Conservation (phyloP, 202 grass and related monocot genomes). For the Setaria viridis region DNA sequence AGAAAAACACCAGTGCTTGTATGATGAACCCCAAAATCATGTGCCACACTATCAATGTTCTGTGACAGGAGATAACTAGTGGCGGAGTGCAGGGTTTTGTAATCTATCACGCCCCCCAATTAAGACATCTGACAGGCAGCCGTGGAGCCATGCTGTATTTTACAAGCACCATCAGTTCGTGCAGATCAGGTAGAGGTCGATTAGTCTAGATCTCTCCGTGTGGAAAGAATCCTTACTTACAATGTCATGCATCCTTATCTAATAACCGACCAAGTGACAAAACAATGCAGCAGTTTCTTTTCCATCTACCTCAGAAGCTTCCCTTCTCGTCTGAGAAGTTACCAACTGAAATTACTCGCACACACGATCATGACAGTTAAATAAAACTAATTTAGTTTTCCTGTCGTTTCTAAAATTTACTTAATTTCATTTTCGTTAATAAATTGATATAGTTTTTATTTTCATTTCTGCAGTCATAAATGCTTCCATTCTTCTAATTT, state of each 20-base stretch:
- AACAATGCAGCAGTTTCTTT: not conserved
- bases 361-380: not conserved
- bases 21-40: not conserved
- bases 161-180: conserved; percentile 32
- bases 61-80: conserved; percentile 37
- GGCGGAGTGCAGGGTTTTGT: conserved; percentile 37
- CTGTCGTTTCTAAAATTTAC: not conserved
- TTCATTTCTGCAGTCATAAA: not conserved
- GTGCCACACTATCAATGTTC: conserved; percentile 47
- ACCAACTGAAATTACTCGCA: not conserved
- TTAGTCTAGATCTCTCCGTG: conserved; percentile 17
- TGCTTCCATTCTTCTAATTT: not conserved
- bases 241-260: conserved; percentile 32
- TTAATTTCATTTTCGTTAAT: not conserved
- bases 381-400: not conserved
- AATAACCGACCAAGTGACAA: conserved; percentile 21
- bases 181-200: conserved; percentile 38
- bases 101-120: conserved; percentile 21
- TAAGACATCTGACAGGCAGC: conserved; percentile 38
- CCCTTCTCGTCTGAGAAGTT: not conserved
- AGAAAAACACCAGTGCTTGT: conserved; percentile 25
- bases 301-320: conserved; percentile 32
- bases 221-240: conserved; percentile 6
- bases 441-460: not conserved
- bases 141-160: not conserved